Evolutionary conservation across 768 basidiomycete genomes (phyloP).

Genomic region (Kwoniella botswanensis): DNA sequence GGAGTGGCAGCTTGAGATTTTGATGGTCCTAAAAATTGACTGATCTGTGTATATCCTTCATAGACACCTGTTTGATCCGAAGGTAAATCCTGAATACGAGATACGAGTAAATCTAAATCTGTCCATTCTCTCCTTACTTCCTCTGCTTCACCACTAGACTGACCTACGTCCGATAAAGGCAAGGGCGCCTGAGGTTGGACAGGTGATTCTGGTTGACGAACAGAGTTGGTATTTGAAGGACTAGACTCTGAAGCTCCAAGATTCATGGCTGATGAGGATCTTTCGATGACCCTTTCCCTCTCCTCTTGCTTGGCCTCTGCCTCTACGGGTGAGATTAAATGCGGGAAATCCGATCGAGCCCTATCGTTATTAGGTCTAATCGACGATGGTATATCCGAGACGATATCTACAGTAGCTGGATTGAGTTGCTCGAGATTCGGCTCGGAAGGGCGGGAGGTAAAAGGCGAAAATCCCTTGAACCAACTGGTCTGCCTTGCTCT

Average conservation of each 20-base stretch:
- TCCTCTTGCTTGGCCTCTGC: constrained; percentile 2
- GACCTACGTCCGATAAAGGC: constrained; percentile 7
- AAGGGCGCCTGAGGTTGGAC: constrained; percentile 2
- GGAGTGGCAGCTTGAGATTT: constrained; percentile 46
- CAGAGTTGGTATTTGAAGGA: too few species aligned
- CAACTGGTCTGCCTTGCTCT: constrained; percentile 21
- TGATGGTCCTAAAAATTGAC: constrained; percentile 69
- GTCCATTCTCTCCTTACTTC: constrained; percentile 60
- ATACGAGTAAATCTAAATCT: constrained; percentile 70
- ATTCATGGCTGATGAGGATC: constrained; percentile 13
- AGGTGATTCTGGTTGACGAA: not conserved
- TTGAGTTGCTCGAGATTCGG: too few species aligned
- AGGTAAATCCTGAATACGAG: constrained; percentile 61
- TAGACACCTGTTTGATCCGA: constrained; percentile 24
- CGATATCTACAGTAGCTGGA: not conserved
- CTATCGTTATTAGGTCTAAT: constrained; percentile 26
- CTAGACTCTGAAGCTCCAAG: not conserved
- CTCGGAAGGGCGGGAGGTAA: too few species aligned
- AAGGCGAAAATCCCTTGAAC: constrained; percentile 3
- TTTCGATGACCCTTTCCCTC: constrained; percentile 17
- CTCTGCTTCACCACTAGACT: constrained; percentile 3
- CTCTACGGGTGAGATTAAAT: not conserved
- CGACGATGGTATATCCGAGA: not conserved
- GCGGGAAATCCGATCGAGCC: constrained; percentile 31
- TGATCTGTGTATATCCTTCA: constrained; percentile 66